Percentiles rank a stretch among this genome's conserved stretches.
These are phyloP conservation scores for Piper betle DNA, from an alignment of 164 flowering plant genomes.

Conservation along the genomic window DNA sequence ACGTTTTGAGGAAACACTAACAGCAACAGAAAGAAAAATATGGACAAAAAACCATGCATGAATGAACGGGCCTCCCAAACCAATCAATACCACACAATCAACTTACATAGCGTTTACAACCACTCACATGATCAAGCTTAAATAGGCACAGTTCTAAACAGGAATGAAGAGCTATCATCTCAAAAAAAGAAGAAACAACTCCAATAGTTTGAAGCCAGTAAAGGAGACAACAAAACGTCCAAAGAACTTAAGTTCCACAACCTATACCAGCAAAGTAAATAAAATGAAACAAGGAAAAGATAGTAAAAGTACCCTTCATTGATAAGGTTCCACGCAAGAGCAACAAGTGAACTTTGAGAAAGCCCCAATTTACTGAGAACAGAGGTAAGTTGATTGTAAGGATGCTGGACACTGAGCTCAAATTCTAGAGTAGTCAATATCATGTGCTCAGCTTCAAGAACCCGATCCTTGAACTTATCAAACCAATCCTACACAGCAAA, in stretches of 20 bases:
- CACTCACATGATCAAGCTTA: too few species aligned
- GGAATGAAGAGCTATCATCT: too few species aligned
- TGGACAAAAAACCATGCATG: too few species aligned
- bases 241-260: neutral
- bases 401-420: slow-evolving; percentile 90
- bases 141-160: too few species aligned
- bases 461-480: slow-evolving; percentile 77
- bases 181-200: neutral
- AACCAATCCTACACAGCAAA: slow-evolving; percentile 73
- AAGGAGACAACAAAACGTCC: neutral
- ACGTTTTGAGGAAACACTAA: neutral
- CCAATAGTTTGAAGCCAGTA: neutral
- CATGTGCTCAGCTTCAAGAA: slow-evolving; percentile 78
- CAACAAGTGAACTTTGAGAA: slow-evolving; percentile 59
- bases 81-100: too few species aligned
- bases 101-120: too few species aligned
- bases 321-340: slow-evolving; percentile 68
- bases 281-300: neutral
- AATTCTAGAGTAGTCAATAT: slow-evolving; percentile 82
- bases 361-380: slow-evolving; percentile 75
- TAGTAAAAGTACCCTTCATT: slow-evolving; percentile 78
- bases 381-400: slow-evolving; percentile 72
- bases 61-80: too few species aligned
- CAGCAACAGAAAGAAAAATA: too few species aligned
- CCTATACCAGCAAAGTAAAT: neutral